Percentiles rank a stretch among this genome's conserved stretches.
Evolutionary conservation across 1,284 basidiomycete genomes (phyloP).

Genomic region (Pulchroboletus neoregius): DNA sequence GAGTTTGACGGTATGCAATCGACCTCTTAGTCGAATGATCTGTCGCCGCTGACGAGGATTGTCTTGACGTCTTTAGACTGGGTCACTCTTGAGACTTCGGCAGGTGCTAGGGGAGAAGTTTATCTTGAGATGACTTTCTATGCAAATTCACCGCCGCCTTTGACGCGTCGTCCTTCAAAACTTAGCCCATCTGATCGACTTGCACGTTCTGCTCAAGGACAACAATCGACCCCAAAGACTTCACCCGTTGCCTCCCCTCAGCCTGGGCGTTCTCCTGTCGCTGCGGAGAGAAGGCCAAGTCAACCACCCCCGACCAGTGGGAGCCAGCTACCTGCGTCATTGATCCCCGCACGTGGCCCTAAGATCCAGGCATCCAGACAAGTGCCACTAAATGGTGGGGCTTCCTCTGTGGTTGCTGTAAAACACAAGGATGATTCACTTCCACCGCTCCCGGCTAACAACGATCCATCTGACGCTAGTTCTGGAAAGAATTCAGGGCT

Average conservation of each 20-base stretch:
- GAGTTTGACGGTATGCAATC: constrained; percentile 68
- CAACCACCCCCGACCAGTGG: constrained; percentile 3
- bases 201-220: constrained; percentile 26
- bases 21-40: neutral
- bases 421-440: constrained; percentile 26
- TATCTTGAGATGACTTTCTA: constrained; percentile 79
- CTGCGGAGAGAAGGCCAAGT: constrained; percentile 13
- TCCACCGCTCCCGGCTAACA: constrained; percentile 38
- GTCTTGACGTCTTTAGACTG: constrained; percentile 48
- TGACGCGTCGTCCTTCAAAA: constrained; percentile 45
- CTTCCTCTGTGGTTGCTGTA: neutral
- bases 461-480: constrained; percentile 2
- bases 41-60: constrained; percentile 9
- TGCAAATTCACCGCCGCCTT: constrained; percentile 52
- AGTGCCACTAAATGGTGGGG: neutral
- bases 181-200: constrained; percentile 44
- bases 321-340: constrained; percentile 19
- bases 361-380: constrained; percentile 11
- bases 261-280: constrained; percentile 2
- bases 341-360: constrained; percentile 22
- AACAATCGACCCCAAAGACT: constrained; percentile 5
- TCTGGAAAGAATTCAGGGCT: constrained; percentile 25
- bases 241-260: constrained; percentile 10
- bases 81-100: constrained; percentile 55
- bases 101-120: constrained; percentile 59